phyloP scores from a whole-genome alignment of 352 stramenopile species.

The Globisporangium cylindrosporum region DNA sequence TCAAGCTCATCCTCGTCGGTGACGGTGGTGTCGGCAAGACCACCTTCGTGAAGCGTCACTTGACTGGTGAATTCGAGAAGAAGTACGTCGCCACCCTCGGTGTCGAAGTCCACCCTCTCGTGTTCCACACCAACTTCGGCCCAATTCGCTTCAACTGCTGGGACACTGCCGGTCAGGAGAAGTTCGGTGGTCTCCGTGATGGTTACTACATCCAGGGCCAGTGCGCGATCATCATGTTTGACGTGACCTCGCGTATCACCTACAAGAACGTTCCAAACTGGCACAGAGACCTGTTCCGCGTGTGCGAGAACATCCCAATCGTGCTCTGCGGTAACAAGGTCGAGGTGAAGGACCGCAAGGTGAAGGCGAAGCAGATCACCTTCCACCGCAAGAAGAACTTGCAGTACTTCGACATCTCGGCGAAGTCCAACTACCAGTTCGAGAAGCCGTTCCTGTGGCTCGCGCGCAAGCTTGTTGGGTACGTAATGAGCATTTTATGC shows the following conservation, averaged over 20 bases:
- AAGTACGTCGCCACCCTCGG: constrained; percentile 99
- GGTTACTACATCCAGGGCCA: constrained; percentile 99
- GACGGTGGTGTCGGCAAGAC: constrained; percentile 99
- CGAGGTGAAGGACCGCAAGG: constrained; percentile 99
- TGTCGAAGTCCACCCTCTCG: constrained; percentile 98
- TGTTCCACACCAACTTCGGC: constrained; percentile 99
- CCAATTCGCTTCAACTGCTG: constrained; percentile 99
- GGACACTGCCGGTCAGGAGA: constrained; percentile 99
- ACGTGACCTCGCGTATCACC: constrained; percentile 99
- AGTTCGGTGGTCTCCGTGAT: constrained; percentile 95
- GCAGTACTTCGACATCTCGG: constrained; percentile 99
- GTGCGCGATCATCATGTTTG: constrained; percentile 99
- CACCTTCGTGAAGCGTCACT: constrained; percentile 99
- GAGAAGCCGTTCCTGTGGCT: constrained; percentile 99
- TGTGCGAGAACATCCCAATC: constrained; percentile 99
- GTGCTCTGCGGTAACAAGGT: constrained; percentile 99
- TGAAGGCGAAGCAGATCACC: constrained; percentile 99
- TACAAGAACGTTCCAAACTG: constrained; percentile 99
- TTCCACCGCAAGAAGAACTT: constrained; percentile 99
- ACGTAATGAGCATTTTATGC: constrained; percentile 21
- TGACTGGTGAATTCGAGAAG: constrained; percentile 99
- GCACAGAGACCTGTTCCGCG: constrained; percentile 98
- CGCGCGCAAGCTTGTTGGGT: constrained; percentile 97
- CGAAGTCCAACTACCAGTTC: constrained; percentile 99
- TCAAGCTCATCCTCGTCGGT: constrained; percentile 99